Conservation (phyloP, 2,329 filamentous ascomycete species). For the Penicillium sp. region DNA sequence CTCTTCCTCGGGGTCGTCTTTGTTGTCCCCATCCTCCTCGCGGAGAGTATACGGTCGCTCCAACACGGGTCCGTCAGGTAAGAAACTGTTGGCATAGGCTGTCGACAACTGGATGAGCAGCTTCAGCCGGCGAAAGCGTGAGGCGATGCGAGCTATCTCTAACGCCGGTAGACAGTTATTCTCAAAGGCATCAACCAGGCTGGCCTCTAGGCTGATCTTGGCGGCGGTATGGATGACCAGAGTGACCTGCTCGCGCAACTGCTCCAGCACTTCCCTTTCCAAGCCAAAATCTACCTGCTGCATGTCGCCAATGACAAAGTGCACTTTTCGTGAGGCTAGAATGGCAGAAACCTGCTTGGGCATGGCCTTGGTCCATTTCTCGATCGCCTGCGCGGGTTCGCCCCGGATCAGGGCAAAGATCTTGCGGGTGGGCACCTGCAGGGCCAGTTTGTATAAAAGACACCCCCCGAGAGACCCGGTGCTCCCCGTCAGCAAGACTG, state of each 20-base stretch:
- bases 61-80: slow-evolving; percentile 34
- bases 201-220: slow-evolving; percentile 35
- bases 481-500: slow-evolving; percentile 35
- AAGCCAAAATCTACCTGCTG: slow-evolving; percentile 31
- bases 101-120: slow-evolving; percentile 37
- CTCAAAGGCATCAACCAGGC: slow-evolving; percentile 31
- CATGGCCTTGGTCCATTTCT: slow-evolving; percentile 36
- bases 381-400: slow-evolving; percentile 26
- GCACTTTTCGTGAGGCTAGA: slow-evolving; percentile 28
- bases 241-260: slow-evolving; percentile 34
- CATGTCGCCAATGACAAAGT: slow-evolving; percentile 37
- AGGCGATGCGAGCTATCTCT: slow-evolving; percentile 32
- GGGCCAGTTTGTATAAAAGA: slow-evolving; percentile 38
- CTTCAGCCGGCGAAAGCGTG: slow-evolving; percentile 31
- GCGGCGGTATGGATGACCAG: slow-evolving; percentile 38
- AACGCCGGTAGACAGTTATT: slow-evolving; percentile 38
- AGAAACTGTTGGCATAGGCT: slow-evolving; percentile 37
- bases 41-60: slow-evolving; percentile 31
- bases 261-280: slow-evolving; percentile 14
- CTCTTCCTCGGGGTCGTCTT: slow-evolving; percentile 34
- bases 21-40: slow-evolving; percentile 1
- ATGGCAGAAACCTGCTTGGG: slow-evolving; percentile 33
- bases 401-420: slow-evolving; percentile 36
- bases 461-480: slow-evolving; percentile 39
- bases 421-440: slow-evolving; percentile 37